Evolutionary conservation across 2,329 filamentous ascomycete genomes (phyloP).

Genomic region (Aspergillus aculeatus): DNA sequence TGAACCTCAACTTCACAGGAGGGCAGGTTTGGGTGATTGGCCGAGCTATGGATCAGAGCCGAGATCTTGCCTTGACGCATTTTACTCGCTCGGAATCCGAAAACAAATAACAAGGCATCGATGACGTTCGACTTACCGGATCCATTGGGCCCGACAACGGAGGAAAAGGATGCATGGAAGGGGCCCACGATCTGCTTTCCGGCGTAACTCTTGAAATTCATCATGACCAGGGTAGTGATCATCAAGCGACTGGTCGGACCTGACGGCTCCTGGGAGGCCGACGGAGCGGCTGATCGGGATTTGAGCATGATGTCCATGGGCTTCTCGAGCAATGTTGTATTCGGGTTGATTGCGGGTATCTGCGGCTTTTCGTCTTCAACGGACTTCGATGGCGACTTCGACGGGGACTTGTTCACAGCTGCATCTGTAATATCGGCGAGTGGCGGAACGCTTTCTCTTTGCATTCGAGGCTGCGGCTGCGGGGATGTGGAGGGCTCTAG

Average conservation of each 20-base stretch:
- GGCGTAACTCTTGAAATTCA: conserved; percentile 98
- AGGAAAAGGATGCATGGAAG: conserved; percentile 96
- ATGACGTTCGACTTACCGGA: conserved; percentile 99
- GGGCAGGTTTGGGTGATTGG: conserved; percentile 77
- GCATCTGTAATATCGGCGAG: conserved; percentile 71
- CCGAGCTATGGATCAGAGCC: conserved; percentile 95
- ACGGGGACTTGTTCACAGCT: conserved; percentile 62
- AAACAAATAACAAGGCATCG: conserved; percentile 96
- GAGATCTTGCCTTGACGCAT: conserved; percentile 99
- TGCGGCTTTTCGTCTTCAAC: conserved; percentile 47
- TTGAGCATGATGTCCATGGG: conserved; percentile 94
- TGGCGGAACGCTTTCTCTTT: conserved; percentile 54
- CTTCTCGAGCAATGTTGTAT: conserved; percentile 76
- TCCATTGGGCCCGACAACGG: conserved; percentile 94
- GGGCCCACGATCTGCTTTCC: conserved; percentile 92
- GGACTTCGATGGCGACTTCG: conserved; percentile 48
- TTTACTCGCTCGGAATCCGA: conserved; percentile 97
- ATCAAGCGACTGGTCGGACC: conserved; percentile 84
- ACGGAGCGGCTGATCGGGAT: conserved; percentile 68
- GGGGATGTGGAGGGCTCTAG: conserved; percentile 56
- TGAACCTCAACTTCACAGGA: conserved; percentile 95
- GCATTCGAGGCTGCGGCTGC: conserved; percentile 40
- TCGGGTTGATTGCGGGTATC: conserved; percentile 66
- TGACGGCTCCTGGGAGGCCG: conserved; percentile 68
- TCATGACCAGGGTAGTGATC: conserved; percentile 86